Conservation (phyloP, 2,329 filamentous ascomycete genomes). For the Stemphylium beticola region DNA sequence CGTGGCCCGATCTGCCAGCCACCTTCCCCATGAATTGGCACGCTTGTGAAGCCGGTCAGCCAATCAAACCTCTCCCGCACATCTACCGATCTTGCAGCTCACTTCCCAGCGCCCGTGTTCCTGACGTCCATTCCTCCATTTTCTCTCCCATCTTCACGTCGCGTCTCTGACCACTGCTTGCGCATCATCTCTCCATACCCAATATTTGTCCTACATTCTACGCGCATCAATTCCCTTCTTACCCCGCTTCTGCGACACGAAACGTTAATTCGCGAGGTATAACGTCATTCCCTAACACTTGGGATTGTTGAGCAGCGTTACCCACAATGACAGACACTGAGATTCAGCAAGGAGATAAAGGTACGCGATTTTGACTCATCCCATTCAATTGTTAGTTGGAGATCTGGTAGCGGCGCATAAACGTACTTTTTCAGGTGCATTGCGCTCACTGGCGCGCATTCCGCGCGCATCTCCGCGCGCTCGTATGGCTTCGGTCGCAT, state of each 20-base stretch:
- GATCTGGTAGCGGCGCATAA: not conserved
- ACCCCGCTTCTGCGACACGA: constrained; percentile 25
- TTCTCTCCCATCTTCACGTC: constrained; percentile 26
- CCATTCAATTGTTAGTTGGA: not conserved
- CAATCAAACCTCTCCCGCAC: constrained; percentile 36
- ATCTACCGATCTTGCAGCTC: constrained; percentile 41
- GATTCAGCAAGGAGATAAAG: constrained; percentile 47
- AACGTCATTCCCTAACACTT: constrained; percentile 38
- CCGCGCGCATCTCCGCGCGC: constrained; percentile 13
- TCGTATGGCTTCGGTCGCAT: constrained; percentile 20
- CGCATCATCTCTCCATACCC: constrained; percentile 31
- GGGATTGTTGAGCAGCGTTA: constrained; percentile 17
- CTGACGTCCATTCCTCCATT: constrained; percentile 24
- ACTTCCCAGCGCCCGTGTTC: constrained; percentile 25
- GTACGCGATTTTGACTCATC: constrained; percentile 24
- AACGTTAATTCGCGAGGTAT: constrained; percentile 29
- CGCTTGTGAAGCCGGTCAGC: constrained; percentile 12
- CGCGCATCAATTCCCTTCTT: constrained; percentile 33
- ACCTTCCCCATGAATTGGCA: constrained; percentile 16
- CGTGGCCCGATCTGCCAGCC: constrained; percentile 30
- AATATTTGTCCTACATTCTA: constrained; percentile 20
- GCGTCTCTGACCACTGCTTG: constrained; percentile 24
- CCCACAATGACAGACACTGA: constrained; percentile 45
- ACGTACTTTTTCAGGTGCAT: constrained; percentile 1
- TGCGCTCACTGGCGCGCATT: constrained; percentile 5